Percentiles rank a stretch among this genome's conserved stretches.
phyloP scores from a whole-genome alignment of 495 filamentous ascomycete genomes.

The Talaromyces stipitatus region DNA sequence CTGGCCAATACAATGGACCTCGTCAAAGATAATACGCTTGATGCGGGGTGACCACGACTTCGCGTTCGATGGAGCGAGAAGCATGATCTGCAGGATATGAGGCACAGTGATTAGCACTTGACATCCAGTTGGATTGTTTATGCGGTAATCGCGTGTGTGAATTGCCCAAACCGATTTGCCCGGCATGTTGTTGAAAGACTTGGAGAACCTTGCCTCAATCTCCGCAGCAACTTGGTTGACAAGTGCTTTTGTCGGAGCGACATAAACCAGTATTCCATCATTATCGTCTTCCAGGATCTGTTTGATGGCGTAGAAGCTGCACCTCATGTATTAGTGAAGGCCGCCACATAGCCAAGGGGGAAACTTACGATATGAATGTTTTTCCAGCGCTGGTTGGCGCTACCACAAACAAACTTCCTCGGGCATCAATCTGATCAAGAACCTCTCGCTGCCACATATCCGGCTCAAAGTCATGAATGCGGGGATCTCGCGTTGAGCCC shows the following conservation, averaged over 20 bases:
- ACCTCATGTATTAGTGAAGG: not conserved
- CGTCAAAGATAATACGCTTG: conserved; percentile 73
- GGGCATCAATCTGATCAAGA: conserved; percentile 64
- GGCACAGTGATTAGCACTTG: conserved; percentile 73
- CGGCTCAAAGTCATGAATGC: conserved; percentile 59
- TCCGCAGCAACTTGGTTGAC: conserved; percentile 82
- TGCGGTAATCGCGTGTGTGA: conserved; percentile 63
- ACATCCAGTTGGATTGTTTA: conserved; percentile 65
- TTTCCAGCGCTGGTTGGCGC: conserved; percentile 69
- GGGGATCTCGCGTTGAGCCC: conserved; percentile 55
- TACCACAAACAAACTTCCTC: conserved; percentile 61
- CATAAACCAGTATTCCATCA: conserved; percentile 65
- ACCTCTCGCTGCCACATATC: conserved; percentile 72
- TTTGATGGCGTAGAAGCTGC: conserved; percentile 70
- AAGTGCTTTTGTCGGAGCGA: conserved; percentile 74
- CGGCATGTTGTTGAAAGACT: conserved; percentile 48
- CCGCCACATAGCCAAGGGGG: not conserved
- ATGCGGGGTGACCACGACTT: conserved; percentile 58
- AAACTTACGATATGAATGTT: conserved; percentile 44
- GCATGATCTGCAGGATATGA: conserved; percentile 71
- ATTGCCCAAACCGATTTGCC: conserved; percentile 74
- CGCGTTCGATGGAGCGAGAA: conserved; percentile 60
- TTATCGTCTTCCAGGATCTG: conserved; percentile 58
- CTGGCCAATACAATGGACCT: conserved; percentile 76
- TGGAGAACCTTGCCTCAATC: conserved; percentile 59